Evolutionary conservation across 2,329 filamentous ascomycete genomes (phyloP), one percentile per base, ranked within the genome.

Genomic region (Sarocladium oryzae): DNA sequence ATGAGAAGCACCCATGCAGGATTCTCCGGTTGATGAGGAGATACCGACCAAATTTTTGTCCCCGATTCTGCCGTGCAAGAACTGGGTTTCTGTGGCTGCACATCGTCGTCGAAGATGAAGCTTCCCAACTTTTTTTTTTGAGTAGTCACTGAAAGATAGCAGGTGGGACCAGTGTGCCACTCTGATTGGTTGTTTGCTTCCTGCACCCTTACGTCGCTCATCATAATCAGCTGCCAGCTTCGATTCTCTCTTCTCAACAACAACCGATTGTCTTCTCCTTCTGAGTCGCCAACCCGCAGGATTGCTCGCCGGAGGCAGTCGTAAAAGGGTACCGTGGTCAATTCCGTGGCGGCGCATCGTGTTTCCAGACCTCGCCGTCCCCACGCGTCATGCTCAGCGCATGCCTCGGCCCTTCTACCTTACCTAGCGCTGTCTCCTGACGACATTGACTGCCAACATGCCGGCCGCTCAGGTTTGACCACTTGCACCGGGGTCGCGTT

Each of bases 71-170:
- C 15, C 7, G 13, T 36, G 33, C 5, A n/a, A 36, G 23, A 40
- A 40, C 20, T 3, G 7, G 10, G 10, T n/a, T 40, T 9, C 26
- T 11, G 21, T 20, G 13, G 26, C 24, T 18, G 10, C 18, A 10
- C 20, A 24, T 30, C 21, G 15, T 28, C n/a, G 43, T 48, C 26
- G 11, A 48, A 48, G 26, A 32, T 16, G 43, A 48, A 33, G 26
- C 28, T 48, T n/a, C 16, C 15, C 43, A 48, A 48, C 43, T 48
- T 48, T 48, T 48, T 48, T 48, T 48, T 48, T 48, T 32, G 26
- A 21, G 28, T 26, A 21, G 26, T 48, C 43, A 24, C 26, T 32
- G 28, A 26, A 48, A 4, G 26, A n/a, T n/a, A n/a, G 10, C n/a
- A 13, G 16, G 43, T 48, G 43, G 43, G 43, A 6, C 21, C 18